Evolutionary conservation across 352 stramenopile genomes (phyloP).

Genomic region (Phytophthora fragariaefolia): DNA sequence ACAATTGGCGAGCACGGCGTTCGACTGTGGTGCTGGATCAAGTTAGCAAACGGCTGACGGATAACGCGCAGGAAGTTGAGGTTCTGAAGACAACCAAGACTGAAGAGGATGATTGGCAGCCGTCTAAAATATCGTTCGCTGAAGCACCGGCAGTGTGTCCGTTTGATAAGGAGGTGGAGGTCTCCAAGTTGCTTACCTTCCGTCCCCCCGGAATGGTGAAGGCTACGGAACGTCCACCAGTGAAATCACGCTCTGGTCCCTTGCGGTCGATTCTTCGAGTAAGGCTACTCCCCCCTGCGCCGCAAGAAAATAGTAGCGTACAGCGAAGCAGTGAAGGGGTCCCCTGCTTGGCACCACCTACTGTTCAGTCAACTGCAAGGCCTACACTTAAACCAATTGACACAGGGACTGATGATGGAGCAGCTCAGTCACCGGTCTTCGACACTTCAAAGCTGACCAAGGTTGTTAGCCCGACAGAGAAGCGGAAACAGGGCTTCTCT

Average conservation of each 20-base stretch:
- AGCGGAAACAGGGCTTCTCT: slow-evolving; percentile 35
- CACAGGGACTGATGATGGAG: slow-evolving; percentile 18
- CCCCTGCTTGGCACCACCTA: slow-evolving; percentile 16
- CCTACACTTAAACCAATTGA: slow-evolving; percentile 27
- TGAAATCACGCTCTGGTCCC: slow-evolving; percentile 19
- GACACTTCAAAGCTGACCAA: slow-evolving; percentile 36
- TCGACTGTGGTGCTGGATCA: slow-evolving; percentile 58
- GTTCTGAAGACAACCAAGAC: slow-evolving; percentile 19
- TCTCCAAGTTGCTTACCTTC: slow-evolving; percentile 41
- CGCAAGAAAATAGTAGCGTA: slow-evolving; percentile 1
- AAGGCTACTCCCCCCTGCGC: slow-evolving; percentile 2
- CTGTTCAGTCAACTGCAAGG: slow-evolving; percentile 25
- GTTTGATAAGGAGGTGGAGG: slow-evolving; percentile 49
- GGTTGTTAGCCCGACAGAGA: slow-evolving; percentile 40
- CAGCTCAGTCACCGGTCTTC: slow-evolving; percentile 30
- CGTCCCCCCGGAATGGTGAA: slow-evolving; percentile 27
- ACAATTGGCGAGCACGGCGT: slow-evolving; percentile 55
- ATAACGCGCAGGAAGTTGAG: slow-evolving; percentile 35
- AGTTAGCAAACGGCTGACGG: slow-evolving; percentile 45
- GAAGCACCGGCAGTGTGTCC: slow-evolving; percentile 21
- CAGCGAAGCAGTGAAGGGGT: neutral
- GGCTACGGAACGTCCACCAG: slow-evolving; percentile 13
- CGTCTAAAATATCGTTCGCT: slow-evolving; percentile 44
- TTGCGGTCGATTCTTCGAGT: slow-evolving; percentile 42
- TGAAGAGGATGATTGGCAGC: slow-evolving; percentile 35